Conservation (phyloP, 2,329 filamentous ascomycete genomes). For the Canariomyces notabilis region DNA sequence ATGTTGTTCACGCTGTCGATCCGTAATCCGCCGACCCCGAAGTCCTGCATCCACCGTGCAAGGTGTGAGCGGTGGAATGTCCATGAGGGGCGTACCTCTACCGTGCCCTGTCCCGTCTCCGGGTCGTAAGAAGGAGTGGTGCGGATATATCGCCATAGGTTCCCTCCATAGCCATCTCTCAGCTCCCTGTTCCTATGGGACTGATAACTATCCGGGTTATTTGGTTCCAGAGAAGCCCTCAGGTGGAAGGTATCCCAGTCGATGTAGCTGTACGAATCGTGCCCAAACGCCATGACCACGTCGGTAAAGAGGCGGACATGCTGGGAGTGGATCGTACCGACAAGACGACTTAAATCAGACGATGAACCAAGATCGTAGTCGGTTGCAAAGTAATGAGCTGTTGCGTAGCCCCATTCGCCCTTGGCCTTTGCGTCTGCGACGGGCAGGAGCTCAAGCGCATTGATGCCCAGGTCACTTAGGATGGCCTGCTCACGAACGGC, state of each 20-base stretch:
- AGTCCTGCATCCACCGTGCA: slow-evolving; percentile 25
- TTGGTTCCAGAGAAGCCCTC: slow-evolving; percentile 15
- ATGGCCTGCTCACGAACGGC: slow-evolving; percentile 13
- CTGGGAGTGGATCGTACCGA: slow-evolving; percentile 18
- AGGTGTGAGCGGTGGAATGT: slow-evolving; percentile 23
- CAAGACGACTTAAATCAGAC: slow-evolving; percentile 17
- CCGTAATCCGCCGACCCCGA: slow-evolving; percentile 22
- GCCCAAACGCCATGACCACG: slow-evolving; percentile 25
- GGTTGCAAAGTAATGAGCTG: slow-evolving; percentile 25
- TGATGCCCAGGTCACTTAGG: slow-evolving; percentile 25
- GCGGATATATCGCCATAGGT: slow-evolving; percentile 21
- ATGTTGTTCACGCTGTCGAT: slow-evolving; percentile 27
- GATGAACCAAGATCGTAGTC: slow-evolving; percentile 24
- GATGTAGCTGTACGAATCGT: slow-evolving; percentile 22
- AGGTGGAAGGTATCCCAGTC: slow-evolving; percentile 22
- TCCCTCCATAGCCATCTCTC: slow-evolving; percentile 21
- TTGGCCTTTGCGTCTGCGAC: slow-evolving; percentile 22
- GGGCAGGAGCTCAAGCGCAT: slow-evolving; percentile 25
- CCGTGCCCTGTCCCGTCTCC: slow-evolving; percentile 9
- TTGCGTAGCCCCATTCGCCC: slow-evolving; percentile 24
- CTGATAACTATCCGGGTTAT: slow-evolving; percentile 26
- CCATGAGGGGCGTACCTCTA: slow-evolving; percentile 17
- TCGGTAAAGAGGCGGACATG: slow-evolving; percentile 22
- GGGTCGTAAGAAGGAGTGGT: slow-evolving; percentile 19
- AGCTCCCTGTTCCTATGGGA: slow-evolving; percentile 15